phyloP scores from a whole-genome alignment of 2,329 filamentous ascomycete species.

The Ramularia collo-cygni region DNA sequence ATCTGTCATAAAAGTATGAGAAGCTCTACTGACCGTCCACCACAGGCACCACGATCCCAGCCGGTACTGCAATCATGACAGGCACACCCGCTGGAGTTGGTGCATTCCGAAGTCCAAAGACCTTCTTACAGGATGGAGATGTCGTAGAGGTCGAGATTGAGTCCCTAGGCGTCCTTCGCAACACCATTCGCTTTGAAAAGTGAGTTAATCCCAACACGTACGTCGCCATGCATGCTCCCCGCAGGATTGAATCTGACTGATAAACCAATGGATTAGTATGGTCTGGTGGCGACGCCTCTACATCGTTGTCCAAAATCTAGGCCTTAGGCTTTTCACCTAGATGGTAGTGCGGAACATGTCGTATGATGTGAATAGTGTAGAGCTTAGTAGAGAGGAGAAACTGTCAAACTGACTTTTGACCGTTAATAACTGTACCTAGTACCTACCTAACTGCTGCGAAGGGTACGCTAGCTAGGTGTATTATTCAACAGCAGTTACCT shows the following conservation, averaged over 20 bases:
- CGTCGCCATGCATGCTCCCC: not conserved
- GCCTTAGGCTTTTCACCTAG: not conserved
- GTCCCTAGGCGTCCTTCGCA: not conserved
- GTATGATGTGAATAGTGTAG: no score
- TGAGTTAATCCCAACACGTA: not conserved
- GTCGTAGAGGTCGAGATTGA: conserved; percentile 13
- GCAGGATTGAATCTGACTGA: not conserved
- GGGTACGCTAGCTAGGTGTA: no score
- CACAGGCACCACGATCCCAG: conserved; percentile 12
- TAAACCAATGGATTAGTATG: conserved; percentile 1
- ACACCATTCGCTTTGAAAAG: conserved; percentile 1
- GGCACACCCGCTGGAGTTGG: conserved; percentile 35
- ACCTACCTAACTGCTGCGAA: no score
- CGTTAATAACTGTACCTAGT: no score
- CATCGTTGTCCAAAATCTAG: conserved; percentile 1
- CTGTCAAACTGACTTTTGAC: no score
- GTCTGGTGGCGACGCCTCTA: not conserved
- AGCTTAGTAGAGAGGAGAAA: no score
- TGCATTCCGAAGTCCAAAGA: conserved; percentile 27
- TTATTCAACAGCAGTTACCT: no score
- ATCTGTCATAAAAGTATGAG: conserved; percentile 24
- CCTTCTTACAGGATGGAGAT: conserved; percentile 19
- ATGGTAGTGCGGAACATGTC: not conserved
- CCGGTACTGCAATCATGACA: conserved; percentile 42
- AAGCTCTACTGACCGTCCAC: not conserved